phyloP scores from a whole-genome alignment of 805 yeast species.

The Peterozyma xylosa region DNA sequence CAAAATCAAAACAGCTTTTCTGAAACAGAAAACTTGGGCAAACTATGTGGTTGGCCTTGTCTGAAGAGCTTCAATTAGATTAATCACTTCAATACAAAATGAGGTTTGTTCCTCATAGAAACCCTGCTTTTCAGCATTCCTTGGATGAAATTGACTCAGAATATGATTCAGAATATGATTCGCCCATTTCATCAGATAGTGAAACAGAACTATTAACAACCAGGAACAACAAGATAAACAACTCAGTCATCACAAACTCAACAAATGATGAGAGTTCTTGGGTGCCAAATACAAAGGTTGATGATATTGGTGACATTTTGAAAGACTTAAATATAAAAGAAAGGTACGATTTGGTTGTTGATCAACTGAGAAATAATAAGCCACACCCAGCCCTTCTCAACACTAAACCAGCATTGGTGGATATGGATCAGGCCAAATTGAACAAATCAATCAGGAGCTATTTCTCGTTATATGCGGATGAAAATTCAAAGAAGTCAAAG shows the following conservation, averaged over 20 bases:
- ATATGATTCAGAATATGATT: constrained; percentile 15
- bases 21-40: too few species aligned
- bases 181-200: too few species aligned
- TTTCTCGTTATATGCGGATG: neutral
- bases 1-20: too few species aligned
- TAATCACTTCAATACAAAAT: constrained; percentile 5
- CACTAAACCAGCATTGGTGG: too few species aligned
- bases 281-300: too few species aligned
- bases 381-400: too few species aligned
- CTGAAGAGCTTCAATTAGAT: too few species aligned
- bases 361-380: constrained; percentile 3
- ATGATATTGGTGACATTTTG: constrained; percentile 4
- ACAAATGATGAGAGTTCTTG: too few species aligned
- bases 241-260: too few species aligned
- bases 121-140: constrained; percentile 12
- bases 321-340: constrained; percentile 9
- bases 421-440: neutral
- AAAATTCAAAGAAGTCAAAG: constrained; percentile 7
- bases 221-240: too few species aligned
- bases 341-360: constrained; percentile 7
- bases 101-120: constrained; percentile 22
- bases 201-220: too few species aligned
- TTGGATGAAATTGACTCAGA: constrained; percentile 18
- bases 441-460: neutral
- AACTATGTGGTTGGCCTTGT: too few species aligned